Percentiles rank a stretch among this genome's conserved stretches.
These are phyloP conservation scores for Rugosomyces carneus DNA, from an alignment of 1,284 basidiomycete species.

Conservation along the genomic window DNA sequence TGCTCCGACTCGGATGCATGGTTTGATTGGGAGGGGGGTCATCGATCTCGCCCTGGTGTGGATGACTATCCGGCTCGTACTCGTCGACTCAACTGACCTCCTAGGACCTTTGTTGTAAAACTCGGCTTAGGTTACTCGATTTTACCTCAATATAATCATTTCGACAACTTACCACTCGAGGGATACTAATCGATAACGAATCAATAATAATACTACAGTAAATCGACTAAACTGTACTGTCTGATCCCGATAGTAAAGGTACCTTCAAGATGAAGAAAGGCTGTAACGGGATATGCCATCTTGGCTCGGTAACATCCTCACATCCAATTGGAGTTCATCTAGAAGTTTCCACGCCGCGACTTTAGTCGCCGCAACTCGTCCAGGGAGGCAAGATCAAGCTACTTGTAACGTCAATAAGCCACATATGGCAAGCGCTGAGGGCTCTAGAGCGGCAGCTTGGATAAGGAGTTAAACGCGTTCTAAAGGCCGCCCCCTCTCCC, in stretches of 20 bases:
- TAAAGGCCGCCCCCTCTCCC: not conserved
- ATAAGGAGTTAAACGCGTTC: not conserved
- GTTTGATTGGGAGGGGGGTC: not conserved
- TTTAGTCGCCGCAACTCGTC: not conserved
- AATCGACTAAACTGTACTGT: not conserved
- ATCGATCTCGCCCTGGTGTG: no score
- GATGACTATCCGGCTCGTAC: not conserved
- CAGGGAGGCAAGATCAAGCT: not conserved
- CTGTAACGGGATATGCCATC: not conserved
- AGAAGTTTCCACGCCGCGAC: not conserved
- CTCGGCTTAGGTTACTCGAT: not conserved
- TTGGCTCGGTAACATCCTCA: not conserved
- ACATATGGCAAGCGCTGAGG: not conserved
- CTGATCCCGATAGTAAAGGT: not conserved
- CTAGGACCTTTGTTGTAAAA: not conserved
- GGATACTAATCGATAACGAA: not conserved
- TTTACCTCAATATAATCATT: not conserved
- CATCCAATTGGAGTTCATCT: not conserved
- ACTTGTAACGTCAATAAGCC: not conserved
- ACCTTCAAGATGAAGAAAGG: not conserved
- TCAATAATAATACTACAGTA: not conserved
- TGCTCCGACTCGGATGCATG: slow-evolving; percentile 6
- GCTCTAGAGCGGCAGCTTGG: not conserved
- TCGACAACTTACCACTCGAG: not conserved
- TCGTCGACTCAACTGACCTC: not conserved